Evolutionary conservation across 345 rosid genomes (phyloP).

Genomic region (Syzygium grande): DNA sequence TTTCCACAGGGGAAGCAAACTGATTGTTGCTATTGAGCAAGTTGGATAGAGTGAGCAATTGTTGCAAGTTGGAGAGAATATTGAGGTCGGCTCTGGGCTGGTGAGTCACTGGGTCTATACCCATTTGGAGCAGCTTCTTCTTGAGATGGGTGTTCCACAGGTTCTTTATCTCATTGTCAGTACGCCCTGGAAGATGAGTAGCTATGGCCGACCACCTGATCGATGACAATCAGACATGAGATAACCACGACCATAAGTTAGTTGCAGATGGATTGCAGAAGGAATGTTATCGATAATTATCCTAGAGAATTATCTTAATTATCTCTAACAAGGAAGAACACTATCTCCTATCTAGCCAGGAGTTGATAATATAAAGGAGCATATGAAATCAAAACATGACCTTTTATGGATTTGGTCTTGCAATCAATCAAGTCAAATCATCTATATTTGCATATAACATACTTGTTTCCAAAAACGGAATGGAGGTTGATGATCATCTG

Average conservation of each 20-base stretch:
- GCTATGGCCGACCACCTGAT: slow-evolving; percentile 83
- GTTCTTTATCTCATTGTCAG: slow-evolving; percentile 75
- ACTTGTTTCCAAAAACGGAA: slow-evolving; percentile 72
- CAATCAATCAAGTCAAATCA: neutral
- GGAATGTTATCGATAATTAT: neutral
- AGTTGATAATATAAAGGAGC: neutral
- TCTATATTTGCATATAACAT: neutral
- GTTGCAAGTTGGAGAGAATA: slow-evolving; percentile 44
- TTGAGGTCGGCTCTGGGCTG: slow-evolving; percentile 59
- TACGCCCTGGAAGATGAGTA: slow-evolving; percentile 60
- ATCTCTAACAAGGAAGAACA: neutral
- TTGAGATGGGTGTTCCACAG: slow-evolving; percentile 79
- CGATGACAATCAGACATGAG: neutral
- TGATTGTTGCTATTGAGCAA: neutral
- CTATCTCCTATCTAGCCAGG: neutral
- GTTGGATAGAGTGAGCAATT: slow-evolving; percentile 22
- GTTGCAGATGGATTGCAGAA: neutral
- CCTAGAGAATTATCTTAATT: no score
- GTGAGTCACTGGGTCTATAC: slow-evolving; percentile 76
- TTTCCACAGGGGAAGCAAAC: neutral
- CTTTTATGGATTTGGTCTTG: neutral
- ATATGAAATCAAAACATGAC: neutral
- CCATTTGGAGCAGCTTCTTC: slow-evolving; percentile 78
- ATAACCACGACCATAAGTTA: neutral
- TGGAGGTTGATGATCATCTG: slow-evolving; percentile 62